Percentiles rank a stretch among this genome's conserved stretches.
phyloP scores from a whole-genome alignment of 2,329 filamentous ascomycete species.

The Colletotrichum echinochloae region DNA sequence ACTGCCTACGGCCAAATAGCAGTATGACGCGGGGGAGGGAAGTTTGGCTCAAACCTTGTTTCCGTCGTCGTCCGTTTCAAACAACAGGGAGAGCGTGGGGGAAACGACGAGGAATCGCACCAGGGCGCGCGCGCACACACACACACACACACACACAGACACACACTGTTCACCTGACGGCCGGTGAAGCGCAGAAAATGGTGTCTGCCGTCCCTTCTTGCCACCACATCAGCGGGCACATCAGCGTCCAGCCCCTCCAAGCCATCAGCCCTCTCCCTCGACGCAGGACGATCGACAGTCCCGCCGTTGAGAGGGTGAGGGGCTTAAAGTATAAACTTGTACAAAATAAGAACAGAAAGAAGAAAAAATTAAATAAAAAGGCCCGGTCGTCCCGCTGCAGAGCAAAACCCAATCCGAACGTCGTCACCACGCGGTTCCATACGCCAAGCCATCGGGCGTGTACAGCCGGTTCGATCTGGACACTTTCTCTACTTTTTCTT shows the following conservation, averaged over 20 bases:
- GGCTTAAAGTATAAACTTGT: too few relatives aligned
- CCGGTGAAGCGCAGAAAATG: neutral
- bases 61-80: neutral
- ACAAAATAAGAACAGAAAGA: neutral
- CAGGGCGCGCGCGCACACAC: too few relatives aligned
- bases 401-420: neutral
- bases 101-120: neutral
- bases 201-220: neutral
- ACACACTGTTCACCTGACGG: neutral
- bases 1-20: too few relatives aligned
- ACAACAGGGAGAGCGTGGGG: neutral
- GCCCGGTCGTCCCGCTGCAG: constrained; percentile 14
- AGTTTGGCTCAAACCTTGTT: neutral
- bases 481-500: neutral
- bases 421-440: constrained; percentile 6
- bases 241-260: neutral
- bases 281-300: neutral
- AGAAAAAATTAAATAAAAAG: too few relatives aligned
- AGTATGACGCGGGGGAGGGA: too few relatives aligned
- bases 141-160: too few relatives aligned
- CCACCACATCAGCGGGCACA: neutral
- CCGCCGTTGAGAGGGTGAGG: neutral
- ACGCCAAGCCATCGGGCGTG: neutral
- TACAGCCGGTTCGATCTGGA: neutral
- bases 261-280: neutral